These are phyloP conservation scores for Vinca minor DNA, from an alignment of 257 asterid species.

Conservation along the genomic window DNA sequence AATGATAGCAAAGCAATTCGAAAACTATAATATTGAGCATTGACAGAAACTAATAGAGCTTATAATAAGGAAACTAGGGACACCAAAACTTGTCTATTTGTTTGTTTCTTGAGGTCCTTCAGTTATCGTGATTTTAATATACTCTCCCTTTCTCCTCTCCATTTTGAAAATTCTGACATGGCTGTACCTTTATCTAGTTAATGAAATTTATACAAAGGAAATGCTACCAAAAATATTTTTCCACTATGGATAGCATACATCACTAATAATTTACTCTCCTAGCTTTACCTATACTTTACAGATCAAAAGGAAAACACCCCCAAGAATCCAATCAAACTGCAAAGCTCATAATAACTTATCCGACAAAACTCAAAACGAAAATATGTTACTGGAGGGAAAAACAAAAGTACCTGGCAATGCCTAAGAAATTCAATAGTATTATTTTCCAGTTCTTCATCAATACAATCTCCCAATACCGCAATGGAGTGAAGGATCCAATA, in stretches of 20 bases:
- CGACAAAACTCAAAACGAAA: background rate
- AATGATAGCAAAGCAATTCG: background rate
- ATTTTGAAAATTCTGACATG: background rate
- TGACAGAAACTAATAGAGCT: background rate
- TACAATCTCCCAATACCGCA: conserved; percentile 68
- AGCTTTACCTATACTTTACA: background rate
- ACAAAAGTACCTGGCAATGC: conserved; percentile 60
- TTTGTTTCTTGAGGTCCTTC: background rate
- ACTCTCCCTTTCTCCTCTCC: background rate
- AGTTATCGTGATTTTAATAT: background rate
- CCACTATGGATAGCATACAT: background rate
- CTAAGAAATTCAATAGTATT: conserved; percentile 57
- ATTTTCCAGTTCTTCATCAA: conserved; percentile 48
- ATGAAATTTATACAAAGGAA: background rate
- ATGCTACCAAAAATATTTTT: background rate
- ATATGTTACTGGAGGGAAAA: too few species aligned
- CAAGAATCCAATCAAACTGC: background rate
- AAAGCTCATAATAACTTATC: background rate
- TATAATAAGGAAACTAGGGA: background rate
- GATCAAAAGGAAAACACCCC: background rate
- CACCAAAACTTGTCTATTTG: background rate
- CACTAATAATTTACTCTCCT: background rate
- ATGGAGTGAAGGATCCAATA: conserved; percentile 90
- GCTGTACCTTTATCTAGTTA: background rate
- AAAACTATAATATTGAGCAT: background rate